Base-by-base conservation (phyloP, 352 stramenopile species). In the Globisporangium okanoganense region DNA sequence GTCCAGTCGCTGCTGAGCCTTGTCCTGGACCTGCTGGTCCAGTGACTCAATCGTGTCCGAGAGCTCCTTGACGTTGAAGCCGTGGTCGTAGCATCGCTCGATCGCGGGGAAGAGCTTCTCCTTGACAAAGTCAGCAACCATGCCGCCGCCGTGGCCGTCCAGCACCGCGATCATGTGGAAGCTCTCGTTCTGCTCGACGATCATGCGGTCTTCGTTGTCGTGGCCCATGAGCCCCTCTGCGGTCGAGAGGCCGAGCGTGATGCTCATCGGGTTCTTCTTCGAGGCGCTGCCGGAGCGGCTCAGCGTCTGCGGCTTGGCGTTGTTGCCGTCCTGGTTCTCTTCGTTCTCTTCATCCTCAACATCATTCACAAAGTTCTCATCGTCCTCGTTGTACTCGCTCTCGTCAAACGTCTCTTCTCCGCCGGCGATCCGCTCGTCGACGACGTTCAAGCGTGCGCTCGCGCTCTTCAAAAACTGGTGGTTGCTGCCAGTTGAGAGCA, bases 161-260 rank as follows among this genome's bases (percentile, higher is more conserved):
- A 94, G 79, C 60, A 91, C 82, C 0, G 76, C 80, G 31, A 94
- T 72, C 45, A 91, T 20, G 62, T 82, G 76, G 66, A 91, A 91
- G 12, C 70, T 50, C 43, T 75, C 67, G 25, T 78, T 75, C 54
- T 72, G 75, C 27, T 75, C 55, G n/a, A 89, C 68, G 27, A 90
- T 40, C 3, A 72, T 64, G 18, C 84, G 79, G 53, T 94, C 82
- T 61, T 94, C 79, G 55, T 92, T 91, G 14, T 64, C 66, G 53
- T 92, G 80, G 36, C 75, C 78, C 47, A 75, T 77, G n/a, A 56
- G 67, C 7, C 77, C 79, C 56, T 88, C 78, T 12, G 72, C 64
- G 0, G 78, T 82, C 16, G 73, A 56, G 12, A 68, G 68, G 12
- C 74, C 79, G 40, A 85, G 57, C 36, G 79, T 64, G 43, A 79